Evolutionary conservation across 148 eudicot genomes (phyloP).

Genomic region (Pouteria glomerata): DNA sequence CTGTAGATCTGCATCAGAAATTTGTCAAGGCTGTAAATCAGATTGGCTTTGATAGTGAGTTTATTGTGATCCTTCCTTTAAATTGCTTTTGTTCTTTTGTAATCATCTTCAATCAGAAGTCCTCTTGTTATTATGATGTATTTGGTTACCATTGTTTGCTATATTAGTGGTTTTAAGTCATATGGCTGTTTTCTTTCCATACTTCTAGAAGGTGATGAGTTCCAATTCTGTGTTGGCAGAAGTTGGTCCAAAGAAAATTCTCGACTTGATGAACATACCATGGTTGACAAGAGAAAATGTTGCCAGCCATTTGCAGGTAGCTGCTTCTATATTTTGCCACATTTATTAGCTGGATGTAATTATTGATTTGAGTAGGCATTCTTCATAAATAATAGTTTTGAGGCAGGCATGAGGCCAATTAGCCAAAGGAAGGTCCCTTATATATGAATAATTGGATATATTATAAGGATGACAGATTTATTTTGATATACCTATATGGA

Average conservation of each 20-base stretch:
- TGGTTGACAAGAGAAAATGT: conserved; percentile 95
- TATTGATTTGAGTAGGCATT: neutral
- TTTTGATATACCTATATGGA: neutral
- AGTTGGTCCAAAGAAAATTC: conserved; percentile 92
- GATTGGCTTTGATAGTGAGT: conserved; percentile 92
- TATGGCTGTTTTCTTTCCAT: conserved; percentile 1
- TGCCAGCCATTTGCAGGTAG: conserved; percentile 98
- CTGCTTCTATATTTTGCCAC: neutral
- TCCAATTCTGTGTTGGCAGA: conserved; percentile 48
- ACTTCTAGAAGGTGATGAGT: conserved; percentile 18
- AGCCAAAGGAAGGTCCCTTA: neutral
- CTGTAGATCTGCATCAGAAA: conserved; percentile 87
- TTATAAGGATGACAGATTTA: neutral
- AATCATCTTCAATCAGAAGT: neutral
- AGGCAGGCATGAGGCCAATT: neutral
- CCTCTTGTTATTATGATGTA: neutral
- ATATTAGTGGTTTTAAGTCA: conserved; percentile 8
- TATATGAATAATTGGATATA: neutral
- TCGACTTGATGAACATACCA: conserved; percentile 84
- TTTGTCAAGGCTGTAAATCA: conserved; percentile 91
- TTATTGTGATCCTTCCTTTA: neutral
- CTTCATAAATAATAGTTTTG: neutral
- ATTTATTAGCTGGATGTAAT: neutral
- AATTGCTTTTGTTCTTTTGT: neutral
- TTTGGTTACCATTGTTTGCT: neutral